Conservation (phyloP, 2,329 filamentous ascomycete species). For the Teratosphaeria destructans region DNA sequence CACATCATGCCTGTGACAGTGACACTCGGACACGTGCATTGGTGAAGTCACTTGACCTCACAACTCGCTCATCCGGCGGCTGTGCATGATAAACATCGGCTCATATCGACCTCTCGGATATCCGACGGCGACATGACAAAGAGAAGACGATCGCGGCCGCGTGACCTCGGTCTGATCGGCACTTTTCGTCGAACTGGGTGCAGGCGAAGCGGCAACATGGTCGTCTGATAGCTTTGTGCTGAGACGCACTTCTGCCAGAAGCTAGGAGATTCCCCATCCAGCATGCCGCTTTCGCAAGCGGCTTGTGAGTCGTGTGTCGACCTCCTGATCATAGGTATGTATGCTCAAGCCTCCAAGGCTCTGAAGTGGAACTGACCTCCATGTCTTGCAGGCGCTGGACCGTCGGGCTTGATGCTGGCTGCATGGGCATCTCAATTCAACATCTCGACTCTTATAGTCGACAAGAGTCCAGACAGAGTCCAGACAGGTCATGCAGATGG, state of each 20-base stretch:
- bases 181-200: background rate
- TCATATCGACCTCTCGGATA: background rate
- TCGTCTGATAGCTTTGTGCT: background rate
- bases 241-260: background rate
- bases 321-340: background rate
- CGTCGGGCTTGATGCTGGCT: background rate
- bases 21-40: background rate
- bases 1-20: background rate
- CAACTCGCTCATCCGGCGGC: background rate
- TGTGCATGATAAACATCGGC: too few relatives aligned
- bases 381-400: background rate
- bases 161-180: background rate
- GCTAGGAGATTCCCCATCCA: background rate
- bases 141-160: background rate
- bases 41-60: background rate
- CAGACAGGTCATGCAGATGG: conserved; percentile 30
- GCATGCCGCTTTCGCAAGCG: background rate
- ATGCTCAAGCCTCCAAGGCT: background rate
- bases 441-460: background rate
- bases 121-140: too few relatives aligned
- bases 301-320: background rate
- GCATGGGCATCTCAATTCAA: background rate
- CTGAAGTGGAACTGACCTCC: background rate
- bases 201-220: background rate
- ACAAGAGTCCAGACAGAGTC: background rate